phyloP scores from a whole-genome alignment of 1,284 basidiomycete genomes.

The Boletus smithii region DNA sequence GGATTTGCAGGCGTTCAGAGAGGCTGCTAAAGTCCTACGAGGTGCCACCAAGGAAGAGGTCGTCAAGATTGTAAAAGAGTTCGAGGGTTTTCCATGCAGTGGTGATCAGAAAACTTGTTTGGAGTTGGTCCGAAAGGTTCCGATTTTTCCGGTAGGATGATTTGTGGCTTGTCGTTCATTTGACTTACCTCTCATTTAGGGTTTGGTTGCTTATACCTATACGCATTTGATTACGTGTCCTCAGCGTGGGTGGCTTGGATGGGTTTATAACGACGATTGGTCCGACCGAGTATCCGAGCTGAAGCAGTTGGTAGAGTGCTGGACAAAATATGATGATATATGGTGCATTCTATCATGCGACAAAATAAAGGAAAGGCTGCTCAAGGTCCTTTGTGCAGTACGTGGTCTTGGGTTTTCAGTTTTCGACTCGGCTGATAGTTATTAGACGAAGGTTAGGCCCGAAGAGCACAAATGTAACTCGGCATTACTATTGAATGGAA shows the following conservation, averaged over 20 bases:
- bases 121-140: slow-evolving; percentile 13
- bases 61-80: slow-evolving; percentile 17
- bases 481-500: slow-evolving; percentile 18
- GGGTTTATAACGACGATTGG: slow-evolving; percentile 15
- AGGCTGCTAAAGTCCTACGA: slow-evolving; percentile 12
- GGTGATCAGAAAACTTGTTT: slow-evolving; percentile 13
- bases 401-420: background rate
- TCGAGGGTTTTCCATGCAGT: slow-evolving; percentile 7
- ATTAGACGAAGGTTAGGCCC: slow-evolving; percentile 11
- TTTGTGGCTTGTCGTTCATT: background rate
- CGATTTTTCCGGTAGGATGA: slow-evolving; percentile 26
- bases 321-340: slow-evolving; percentile 4
- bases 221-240: slow-evolving; percentile 23
- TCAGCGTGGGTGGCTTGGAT: slow-evolving; percentile 9
- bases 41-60: slow-evolving; percentile 15
- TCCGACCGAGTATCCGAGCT: slow-evolving; percentile 8
- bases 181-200: slow-evolving; percentile 19
- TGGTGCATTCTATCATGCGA: slow-evolving; percentile 15
- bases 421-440: slow-evolving; percentile 8
- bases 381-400: slow-evolving; percentile 18
- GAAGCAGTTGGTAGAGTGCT: slow-evolving; percentile 9
- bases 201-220: slow-evolving; percentile 26
- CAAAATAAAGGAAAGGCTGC: slow-evolving; percentile 12
- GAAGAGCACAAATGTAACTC: slow-evolving; percentile 21
- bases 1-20: slow-evolving; percentile 1